Evolutionary conservation across 2,329 filamentous ascomycete genomes (phyloP).

Genomic region (Exophiala lecanii-corni): DNA sequence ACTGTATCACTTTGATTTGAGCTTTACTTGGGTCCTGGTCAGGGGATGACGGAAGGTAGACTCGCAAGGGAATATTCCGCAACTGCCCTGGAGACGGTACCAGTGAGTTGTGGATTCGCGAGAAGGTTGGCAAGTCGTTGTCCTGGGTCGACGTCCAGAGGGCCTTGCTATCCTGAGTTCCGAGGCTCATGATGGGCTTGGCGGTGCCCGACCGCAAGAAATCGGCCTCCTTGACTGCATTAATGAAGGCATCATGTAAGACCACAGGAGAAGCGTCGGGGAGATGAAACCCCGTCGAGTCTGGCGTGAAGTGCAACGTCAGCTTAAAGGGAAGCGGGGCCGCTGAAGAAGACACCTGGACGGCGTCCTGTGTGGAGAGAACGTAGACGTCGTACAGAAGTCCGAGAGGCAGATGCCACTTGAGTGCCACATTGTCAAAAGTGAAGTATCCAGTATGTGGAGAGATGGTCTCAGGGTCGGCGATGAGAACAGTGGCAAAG

Average conservation of each 20-base stretch:
- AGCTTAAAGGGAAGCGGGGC: slow-evolving; percentile 56
- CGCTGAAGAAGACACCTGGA: slow-evolving; percentile 44
- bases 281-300: slow-evolving; percentile 50
- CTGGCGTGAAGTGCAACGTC: slow-evolving; percentile 51
- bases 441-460: slow-evolving; percentile 59
- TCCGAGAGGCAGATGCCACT: slow-evolving; percentile 68
- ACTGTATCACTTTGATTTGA: slow-evolving; percentile 69
- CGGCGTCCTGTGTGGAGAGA: slow-evolving; percentile 24
- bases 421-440: slow-evolving; percentile 63
- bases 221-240: slow-evolving; percentile 74
- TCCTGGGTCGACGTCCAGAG: slow-evolving; percentile 77
- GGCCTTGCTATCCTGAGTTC: slow-evolving; percentile 74
- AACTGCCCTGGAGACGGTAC: slow-evolving; percentile 67
- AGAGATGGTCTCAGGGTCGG: slow-evolving; percentile 45
- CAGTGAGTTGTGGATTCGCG: slow-evolving; percentile 69
- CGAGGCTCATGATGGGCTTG: slow-evolving; percentile 83
- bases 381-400: slow-evolving; percentile 65
- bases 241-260: slow-evolving; percentile 63
- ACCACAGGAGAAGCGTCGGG: slow-evolving; percentile 57
- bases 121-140: slow-evolving; percentile 65
- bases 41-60: slow-evolving; percentile 73
- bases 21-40: slow-evolving; percentile 40
- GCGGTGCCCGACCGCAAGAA: slow-evolving; percentile 83
- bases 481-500: slow-evolving; percentile 56
- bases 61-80: slow-evolving; percentile 76